These are phyloP conservation scores for Corymbia maculata DNA, from an alignment of 345 rosid genomes.

Conservation along the genomic window DNA sequence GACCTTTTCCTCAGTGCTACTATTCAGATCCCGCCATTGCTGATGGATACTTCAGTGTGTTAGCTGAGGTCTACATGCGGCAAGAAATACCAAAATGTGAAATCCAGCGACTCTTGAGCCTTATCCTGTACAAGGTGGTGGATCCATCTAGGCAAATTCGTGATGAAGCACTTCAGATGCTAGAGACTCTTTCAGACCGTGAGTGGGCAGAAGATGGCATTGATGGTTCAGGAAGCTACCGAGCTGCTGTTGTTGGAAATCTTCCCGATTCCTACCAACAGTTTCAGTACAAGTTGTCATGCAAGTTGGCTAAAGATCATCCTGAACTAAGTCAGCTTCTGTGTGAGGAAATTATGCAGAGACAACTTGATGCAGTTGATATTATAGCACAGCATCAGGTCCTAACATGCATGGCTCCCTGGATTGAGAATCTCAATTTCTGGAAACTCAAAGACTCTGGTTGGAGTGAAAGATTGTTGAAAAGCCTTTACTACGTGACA, in stretches of 20 bases:
- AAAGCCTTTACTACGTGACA: conserved; percentile 97
- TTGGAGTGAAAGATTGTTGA: conserved; percentile 93
- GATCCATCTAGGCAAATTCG: conserved; percentile 98
- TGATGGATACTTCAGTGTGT: conserved; percentile 94
- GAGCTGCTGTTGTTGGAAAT: conserved; percentile 98
- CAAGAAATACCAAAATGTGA: conserved; percentile 97
- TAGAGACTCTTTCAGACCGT: conserved; percentile 94
- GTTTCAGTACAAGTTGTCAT: conserved; percentile 92
- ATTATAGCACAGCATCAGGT: conserved; percentile 99
- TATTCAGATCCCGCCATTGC: conserved; percentile 93
- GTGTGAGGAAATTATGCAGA: conserved; percentile 98
- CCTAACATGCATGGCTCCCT: conserved; percentile 99
- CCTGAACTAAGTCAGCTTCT: conserved; percentile 95
- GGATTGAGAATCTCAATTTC: conserved; percentile 98
- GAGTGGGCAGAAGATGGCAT: conserved; percentile 97
- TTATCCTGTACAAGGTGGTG: conserved; percentile 95
- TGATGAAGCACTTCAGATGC: conserved; percentile 99
- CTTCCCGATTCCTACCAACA: conserved; percentile 99
- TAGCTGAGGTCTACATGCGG: conserved; percentile 99
- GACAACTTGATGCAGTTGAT: conserved; percentile 99
- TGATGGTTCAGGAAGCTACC: conserved; percentile 89
- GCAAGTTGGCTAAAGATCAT: conserved; percentile 97
- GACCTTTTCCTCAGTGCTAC: conserved; percentile 61
- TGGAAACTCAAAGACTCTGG: conserved; percentile 99
- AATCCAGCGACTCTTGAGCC: conserved; percentile 89